Conservation (phyloP, 768 basidiomycete species). For the Boletales sp. region DNA sequence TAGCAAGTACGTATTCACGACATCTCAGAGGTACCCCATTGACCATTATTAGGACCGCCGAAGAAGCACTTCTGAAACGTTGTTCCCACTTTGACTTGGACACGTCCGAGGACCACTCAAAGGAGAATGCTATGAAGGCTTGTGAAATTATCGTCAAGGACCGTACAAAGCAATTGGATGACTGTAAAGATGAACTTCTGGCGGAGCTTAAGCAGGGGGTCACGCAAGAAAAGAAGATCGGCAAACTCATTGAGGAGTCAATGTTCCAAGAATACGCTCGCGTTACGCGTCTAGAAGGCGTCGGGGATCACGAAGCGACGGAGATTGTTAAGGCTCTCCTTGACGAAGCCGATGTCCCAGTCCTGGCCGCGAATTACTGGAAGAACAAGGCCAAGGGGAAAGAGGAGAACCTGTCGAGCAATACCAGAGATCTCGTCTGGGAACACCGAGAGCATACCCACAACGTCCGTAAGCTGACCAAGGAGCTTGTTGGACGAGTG, state of each 20-base stretch:
- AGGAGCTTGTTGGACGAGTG: constrained; percentile 86
- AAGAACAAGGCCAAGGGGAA: constrained; percentile 47
- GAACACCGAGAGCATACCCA: constrained; percentile 85
- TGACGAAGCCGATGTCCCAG: constrained; percentile 53
- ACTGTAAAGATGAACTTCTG: constrained; percentile 73
- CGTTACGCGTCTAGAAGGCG: constrained; percentile 57
- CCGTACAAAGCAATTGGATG: constrained; percentile 73
- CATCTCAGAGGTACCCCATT: neutral
- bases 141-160: constrained; percentile 89
- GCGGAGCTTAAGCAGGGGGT: constrained; percentile 62
- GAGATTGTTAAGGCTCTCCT: constrained; percentile 56
- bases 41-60: constrained; percentile 58
- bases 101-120: constrained; percentile 43
- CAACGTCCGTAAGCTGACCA: constrained; percentile 75
- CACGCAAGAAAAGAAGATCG: constrained; percentile 65
- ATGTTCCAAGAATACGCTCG: constrained; percentile 79
- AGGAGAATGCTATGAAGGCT: constrained; percentile 80
- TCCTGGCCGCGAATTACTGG: constrained; percentile 25
- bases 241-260: constrained; percentile 61
- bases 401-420: constrained; percentile 54
- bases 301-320: constrained; percentile 77
- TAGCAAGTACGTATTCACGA: constrained; percentile 54
- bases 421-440: constrained; percentile 65
- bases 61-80: constrained; percentile 91
- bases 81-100: constrained; percentile 94